Conservation (phyloP, 257 asterid species). For the Capsicum chinense region DNA sequence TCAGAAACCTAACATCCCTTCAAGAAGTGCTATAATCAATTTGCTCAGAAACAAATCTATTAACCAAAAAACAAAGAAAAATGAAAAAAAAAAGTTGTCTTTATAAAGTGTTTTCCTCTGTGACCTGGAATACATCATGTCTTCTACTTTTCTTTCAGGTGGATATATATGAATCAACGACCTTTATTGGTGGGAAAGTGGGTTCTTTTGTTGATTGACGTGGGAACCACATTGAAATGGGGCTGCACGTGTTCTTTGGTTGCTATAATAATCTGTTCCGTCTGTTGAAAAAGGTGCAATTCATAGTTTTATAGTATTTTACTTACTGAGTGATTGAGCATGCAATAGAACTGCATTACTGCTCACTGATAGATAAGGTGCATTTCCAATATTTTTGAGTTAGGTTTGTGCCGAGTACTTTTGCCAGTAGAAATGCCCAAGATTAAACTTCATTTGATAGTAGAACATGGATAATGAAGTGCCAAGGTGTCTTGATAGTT, state of each 20-base stretch:
- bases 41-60: not conserved
- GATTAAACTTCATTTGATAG: not conserved
- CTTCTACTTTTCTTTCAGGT: conserved; percentile 60
- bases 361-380: not conserved
- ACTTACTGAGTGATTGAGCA: conserved; percentile 14
- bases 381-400: not conserved
- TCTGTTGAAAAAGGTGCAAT: conserved; percentile 85
- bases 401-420: not conserved
- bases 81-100: not conserved
- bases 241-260: conserved; percentile 97
- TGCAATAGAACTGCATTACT: not conserved
- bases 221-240: conserved; percentile 98
- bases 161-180: conserved; percentile 89
- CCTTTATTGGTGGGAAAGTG: conserved; percentile 98
- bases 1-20: conserved; percentile 28
- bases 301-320: conserved; percentile 24
- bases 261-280: conserved; percentile 98
- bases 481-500: not conserved
- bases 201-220: conserved; percentile 93
- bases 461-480: conserved; percentile 15
- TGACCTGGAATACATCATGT: conserved; percentile 19
- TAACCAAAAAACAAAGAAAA: not conserved
- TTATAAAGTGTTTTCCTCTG: not conserved
- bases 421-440: conserved; percentile 10
- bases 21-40: not conserved